Evolutionary conservation across 2,329 filamentous ascomycete genomes (phyloP).

Genomic region (Tolypocladium paradoxum): DNA sequence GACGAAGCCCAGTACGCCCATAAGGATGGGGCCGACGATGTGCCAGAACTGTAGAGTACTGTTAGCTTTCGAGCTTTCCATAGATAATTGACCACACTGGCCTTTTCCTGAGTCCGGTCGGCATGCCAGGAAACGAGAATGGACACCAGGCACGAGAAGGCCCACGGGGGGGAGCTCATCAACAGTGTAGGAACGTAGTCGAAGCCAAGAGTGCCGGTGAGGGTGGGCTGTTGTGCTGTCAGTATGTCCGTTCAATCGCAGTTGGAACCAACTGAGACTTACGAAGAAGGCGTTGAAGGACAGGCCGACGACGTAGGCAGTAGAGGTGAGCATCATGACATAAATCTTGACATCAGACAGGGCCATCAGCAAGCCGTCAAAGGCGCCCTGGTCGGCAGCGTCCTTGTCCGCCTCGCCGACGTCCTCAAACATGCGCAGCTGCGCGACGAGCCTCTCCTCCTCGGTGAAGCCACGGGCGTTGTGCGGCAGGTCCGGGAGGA

Average conservation of each 20-base stretch:
- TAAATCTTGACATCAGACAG: slow-evolving; percentile 52
- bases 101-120: slow-evolving; percentile 42
- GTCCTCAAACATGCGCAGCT: slow-evolving; percentile 45
- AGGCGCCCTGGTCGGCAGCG: slow-evolving; percentile 34
- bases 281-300: slow-evolving; percentile 50
- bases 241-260: background rate
- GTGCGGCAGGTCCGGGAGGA: slow-evolving; percentile 43
- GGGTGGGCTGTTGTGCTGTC: slow-evolving; percentile 26
- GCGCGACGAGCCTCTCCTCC: slow-evolving; percentile 44
- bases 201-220: slow-evolving; percentile 43
- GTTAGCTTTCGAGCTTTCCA: background rate
- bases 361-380: slow-evolving; percentile 46
- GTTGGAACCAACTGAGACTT: slow-evolving; percentile 8
- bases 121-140: slow-evolving; percentile 44
- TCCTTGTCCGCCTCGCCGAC: slow-evolving; percentile 46
- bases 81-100: slow-evolving; percentile 10
- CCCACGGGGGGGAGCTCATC: slow-evolving; percentile 47
- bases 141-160: slow-evolving; percentile 47
- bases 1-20: slow-evolving; percentile 46
- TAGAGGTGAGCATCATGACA: slow-evolving; percentile 51
- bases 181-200: slow-evolving; percentile 40
- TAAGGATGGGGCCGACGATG: slow-evolving; percentile 39
- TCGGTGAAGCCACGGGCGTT: slow-evolving; percentile 48
- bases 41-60: slow-evolving; percentile 38
- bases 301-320: slow-evolving; percentile 47